Evolutionary conservation across 257 asterid genomes (phyloP), one percentile per base, ranked within the genome.

Genomic region (Gynochthodes officinalis): DNA sequence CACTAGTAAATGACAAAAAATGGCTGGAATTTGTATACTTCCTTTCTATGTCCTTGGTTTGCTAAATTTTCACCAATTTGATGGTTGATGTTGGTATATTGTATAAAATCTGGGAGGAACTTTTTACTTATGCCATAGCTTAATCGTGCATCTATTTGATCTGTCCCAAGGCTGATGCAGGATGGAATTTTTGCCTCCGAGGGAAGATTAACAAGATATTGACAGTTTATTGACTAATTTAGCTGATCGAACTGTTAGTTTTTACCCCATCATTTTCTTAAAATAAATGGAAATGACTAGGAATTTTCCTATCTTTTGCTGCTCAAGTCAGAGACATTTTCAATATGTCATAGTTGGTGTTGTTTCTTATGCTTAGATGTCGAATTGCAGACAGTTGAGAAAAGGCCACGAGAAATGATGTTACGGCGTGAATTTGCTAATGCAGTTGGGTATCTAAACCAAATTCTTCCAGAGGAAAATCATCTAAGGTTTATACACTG

Each of bases 341-440:
- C 25, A 27, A 32, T 42, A 28, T 71, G 33, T 15, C 13, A 16
- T 15, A 54, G 23, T 67, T 35, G 10, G 28, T 72, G n/a, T n/a
- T n/a, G n/a, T n/a, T 48, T 32, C 54, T 76, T 25, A 65, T 67
- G 57, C 21, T 42, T 67, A 39, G 32, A 32, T 74, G 37, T 74
- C 23, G 73, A 46, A 78, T 77, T 82, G 71, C 89, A 94, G 99
- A 94, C 97, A 9, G 94, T 94, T 63, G 99, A 94, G 85, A 94
- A 94, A 85, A 85, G 99, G 76, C 99, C 99, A 28, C 84, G 99
- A 77, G 99, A 94, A 81, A 94, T 94, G 99, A 94, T 94, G 99
- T 82, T 94, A 72, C 88, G 99, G 84, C 96, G 99, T 70, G 99
- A 94, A 84, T 94, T 94, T 83, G 88, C 96, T 39, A 81, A 88